Percentiles rank a stretch among this genome's conserved stretches.
phyloP scores from a whole-genome alignment of 192 early-diverging fungal species.

The Anaeromyces robustus region DNA sequence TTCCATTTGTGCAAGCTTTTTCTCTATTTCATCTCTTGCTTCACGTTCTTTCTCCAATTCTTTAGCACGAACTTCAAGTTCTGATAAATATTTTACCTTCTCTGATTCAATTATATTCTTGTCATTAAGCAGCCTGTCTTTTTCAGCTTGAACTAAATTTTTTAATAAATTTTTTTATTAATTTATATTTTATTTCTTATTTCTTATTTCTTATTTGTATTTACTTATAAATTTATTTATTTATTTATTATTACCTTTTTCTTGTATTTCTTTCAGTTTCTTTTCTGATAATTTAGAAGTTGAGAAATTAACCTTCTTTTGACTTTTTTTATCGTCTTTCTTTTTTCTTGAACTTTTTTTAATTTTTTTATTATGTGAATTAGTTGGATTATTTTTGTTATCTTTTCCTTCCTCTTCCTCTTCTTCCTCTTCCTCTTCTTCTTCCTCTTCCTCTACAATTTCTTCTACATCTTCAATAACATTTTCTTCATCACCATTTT shows the following conservation, averaged over 20 bases:
- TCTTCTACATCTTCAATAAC: slow-evolving; percentile 23
- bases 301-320: not conserved
- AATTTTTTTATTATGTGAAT: slow-evolving; percentile 9
- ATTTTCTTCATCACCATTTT: slow-evolving; percentile 11
- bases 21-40: slow-evolving; percentile 18
- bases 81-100: slow-evolving; percentile 23
- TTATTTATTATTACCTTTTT: not conserved
- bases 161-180: slow-evolving; percentile 11
- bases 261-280: not conserved
- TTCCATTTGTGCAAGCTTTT: slow-evolving; percentile 36
- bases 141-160: slow-evolving; percentile 31
- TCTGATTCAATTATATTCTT: slow-evolving; percentile 42
- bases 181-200: not conserved
- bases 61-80: slow-evolving; percentile 21
- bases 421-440: slow-evolving; percentile 30
- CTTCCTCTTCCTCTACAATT: slow-evolving; percentile 32
- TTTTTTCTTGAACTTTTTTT: not conserved
- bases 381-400: not conserved
- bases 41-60: slow-evolving; percentile 37
- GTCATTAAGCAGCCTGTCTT: slow-evolving; percentile 25
- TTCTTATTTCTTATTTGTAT: not conserved
- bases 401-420: slow-evolving; percentile 10
- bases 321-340: not conserved
- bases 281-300: not conserved
- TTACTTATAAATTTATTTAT: not conserved